Evolutionary conservation across 345 rosid genomes (phyloP), one percentile per base, ranked within the genome.

Genomic region (Gossypium sturtianum): DNA sequence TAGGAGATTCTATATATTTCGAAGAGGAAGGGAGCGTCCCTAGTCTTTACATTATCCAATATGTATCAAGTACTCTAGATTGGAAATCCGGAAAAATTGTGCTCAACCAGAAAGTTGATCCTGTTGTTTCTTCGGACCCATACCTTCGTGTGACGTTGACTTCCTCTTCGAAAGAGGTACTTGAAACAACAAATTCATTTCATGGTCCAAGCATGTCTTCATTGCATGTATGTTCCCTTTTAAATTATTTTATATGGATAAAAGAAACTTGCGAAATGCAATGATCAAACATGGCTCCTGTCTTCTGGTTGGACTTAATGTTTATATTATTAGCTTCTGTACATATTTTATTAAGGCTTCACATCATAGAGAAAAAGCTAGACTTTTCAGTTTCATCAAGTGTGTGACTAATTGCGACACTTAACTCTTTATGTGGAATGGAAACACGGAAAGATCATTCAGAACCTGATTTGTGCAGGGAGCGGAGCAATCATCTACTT

Each of bases 1-100:
- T 94, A 65, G 98, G 98, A 74, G 98, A 92, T 84, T 95, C 98
- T 45, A 89, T 94, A 65, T 94, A 92, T 59, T 94, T 92, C 74
- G 91, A 92, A 86, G 88, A 90, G 83, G 86, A 85, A 82, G 93
- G 91, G 20, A 77, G 74, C 15, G 68, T 43, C 79, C 94, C 93
- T 43, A 84, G 86, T 70, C 91, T 94, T 75, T 94, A 91, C 78
- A 80, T 94, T 77, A 89, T 82, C 25, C 98, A 95, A 72, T 91
- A 87, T 49, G 83, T 91, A 82, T 87, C 98, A 71, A 94, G 96
- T 81, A 80, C 87, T 45, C 78, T 91, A 12, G 78, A 88, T 20
- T 94, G 98, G 98, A 82, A 84, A 80, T 78, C 86, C 44, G 87
- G 90, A 75, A 83, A 87, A 64, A 48, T 86, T 71, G 44, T 49